Conservation (phyloP, 2,329 filamentous ascomycete genomes). For the Zelopaecilomyces penicillatus region DNA sequence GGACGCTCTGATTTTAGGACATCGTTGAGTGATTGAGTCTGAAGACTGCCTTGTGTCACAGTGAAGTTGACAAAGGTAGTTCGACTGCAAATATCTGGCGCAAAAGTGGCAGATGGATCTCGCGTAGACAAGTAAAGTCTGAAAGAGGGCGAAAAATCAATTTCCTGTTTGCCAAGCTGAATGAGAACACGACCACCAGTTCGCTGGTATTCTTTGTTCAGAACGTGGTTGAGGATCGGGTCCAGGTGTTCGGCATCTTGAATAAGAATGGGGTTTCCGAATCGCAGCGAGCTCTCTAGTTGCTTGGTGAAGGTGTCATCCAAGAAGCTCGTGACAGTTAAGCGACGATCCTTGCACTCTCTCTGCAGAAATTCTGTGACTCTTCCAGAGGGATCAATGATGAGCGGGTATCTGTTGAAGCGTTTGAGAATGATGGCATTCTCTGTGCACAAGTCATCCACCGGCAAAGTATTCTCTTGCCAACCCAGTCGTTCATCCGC, state of each 20-base stretch:
- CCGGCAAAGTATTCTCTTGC: constrained; percentile 89
- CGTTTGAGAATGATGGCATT: constrained; percentile 96
- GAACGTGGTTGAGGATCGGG: constrained; percentile 92
- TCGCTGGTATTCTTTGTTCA: constrained; percentile 99
- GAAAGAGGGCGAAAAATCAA: constrained; percentile 96
- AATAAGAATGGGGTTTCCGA: constrained; percentile 96
- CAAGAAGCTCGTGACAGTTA: constrained; percentile 95
- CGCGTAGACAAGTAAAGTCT: constrained; percentile 90
- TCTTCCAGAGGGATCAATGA: constrained; percentile 93
- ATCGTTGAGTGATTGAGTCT: constrained; percentile 95
- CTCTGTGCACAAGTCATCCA: constrained; percentile 96
- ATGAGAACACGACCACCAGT: constrained; percentile 97
- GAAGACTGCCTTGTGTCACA: constrained; percentile 95
- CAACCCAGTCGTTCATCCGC: constrained; percentile 90
- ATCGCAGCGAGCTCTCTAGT: constrained; percentile 89
- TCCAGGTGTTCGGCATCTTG: constrained; percentile 97
- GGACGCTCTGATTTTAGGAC: constrained; percentile 96
- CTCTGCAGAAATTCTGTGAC: constrained; percentile 93
- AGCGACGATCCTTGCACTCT: constrained; percentile 83
- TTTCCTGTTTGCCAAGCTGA: constrained; percentile 96
- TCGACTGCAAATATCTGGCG: constrained; percentile 94
- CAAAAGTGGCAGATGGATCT: constrained; percentile 91
- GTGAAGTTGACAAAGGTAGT: constrained; percentile 99
- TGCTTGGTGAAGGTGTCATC: constrained; percentile 98
- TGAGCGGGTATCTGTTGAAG: constrained; percentile 96